These are phyloP conservation scores for Priceomyces haplophilus DNA, from an alignment of 805 yeast species.

Conservation along the genomic window DNA sequence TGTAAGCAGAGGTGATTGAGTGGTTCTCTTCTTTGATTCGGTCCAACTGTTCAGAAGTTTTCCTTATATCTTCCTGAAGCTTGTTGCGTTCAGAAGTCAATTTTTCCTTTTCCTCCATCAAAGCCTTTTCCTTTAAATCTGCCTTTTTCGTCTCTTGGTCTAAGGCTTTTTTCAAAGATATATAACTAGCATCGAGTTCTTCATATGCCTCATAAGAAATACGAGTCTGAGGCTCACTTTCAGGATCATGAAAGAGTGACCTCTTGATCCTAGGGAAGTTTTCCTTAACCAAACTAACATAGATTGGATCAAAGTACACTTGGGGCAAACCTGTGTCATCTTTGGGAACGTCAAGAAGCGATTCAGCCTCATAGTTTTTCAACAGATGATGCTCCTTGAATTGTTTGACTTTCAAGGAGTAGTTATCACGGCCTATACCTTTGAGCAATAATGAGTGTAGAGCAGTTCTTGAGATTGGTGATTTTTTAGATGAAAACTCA, in stretches of 20 bases:
- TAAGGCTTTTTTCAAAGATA: slow-evolving; percentile 22
- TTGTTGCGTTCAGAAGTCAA: slow-evolving; percentile 14
- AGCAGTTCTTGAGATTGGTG: slow-evolving; percentile 62
- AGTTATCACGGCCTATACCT: slow-evolving; percentile 79
- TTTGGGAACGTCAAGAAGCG: slow-evolving; percentile 47
- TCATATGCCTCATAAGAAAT: slow-evolving; percentile 62
- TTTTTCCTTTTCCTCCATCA: slow-evolving; percentile 17
- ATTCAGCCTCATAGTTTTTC: slow-evolving; percentile 52
- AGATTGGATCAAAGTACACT: slow-evolving; percentile 65
- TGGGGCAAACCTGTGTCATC: slow-evolving; percentile 88
- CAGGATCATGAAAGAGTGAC: slow-evolving; percentile 73
- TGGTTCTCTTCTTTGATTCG: slow-evolving; percentile 20
- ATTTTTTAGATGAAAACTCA: slow-evolving; percentile 63
- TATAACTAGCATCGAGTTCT: slow-evolving; percentile 38
- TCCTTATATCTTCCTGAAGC: slow-evolving; percentile 12
- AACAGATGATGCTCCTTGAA: slow-evolving; percentile 60
- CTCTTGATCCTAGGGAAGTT: slow-evolving; percentile 64
- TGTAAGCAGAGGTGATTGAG: slow-evolving; percentile 17
- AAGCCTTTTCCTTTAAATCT: slow-evolving; percentile 14
- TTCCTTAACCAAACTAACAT: slow-evolving; percentile 65
- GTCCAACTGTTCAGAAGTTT: slow-evolving; percentile 14
- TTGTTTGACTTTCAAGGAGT: slow-evolving; percentile 66
- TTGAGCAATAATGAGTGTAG: slow-evolving; percentile 61
- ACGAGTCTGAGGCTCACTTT: slow-evolving; percentile 62
- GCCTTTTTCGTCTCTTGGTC: slow-evolving; percentile 19